Evolutionary conservation across 345 rosid genomes (phyloP).

Genomic region (Citrus mangshanensis): DNA sequence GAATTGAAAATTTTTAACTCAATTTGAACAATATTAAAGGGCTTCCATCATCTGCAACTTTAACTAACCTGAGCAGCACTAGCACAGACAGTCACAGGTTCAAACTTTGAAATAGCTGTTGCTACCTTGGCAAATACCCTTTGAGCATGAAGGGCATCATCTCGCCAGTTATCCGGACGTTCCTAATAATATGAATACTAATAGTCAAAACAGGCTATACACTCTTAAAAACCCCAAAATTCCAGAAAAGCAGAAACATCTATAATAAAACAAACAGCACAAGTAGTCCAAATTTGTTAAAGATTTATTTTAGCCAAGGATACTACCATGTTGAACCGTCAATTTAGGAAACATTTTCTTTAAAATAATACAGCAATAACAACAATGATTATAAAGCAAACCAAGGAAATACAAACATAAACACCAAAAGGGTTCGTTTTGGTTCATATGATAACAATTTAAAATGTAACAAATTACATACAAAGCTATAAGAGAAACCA

Average conservation of each 20-base stretch:
- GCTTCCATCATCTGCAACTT: slow-evolving; percentile 6
- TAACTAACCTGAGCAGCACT: slow-evolving; percentile 68
- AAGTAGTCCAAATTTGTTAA: background rate
- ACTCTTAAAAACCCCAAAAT: background rate
- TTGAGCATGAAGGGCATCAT: slow-evolving; percentile 60
- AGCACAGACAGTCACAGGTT: slow-evolving; percentile 89
- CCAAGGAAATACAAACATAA: background rate
- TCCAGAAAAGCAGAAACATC: background rate
- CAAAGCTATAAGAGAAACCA: background rate
- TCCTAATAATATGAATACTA: slow-evolving; percentile 44
- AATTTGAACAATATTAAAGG: slow-evolving; percentile 4
- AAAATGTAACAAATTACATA: background rate
- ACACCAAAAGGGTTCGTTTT: background rate
- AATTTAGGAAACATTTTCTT: background rate
- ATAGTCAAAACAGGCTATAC: background rate
- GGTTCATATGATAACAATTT: background rate
- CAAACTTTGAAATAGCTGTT: slow-evolving; percentile 70
- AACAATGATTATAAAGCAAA: background rate
- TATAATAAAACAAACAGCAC: background rate
- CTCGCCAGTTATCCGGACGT: slow-evolving; percentile 90
- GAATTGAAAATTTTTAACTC: background rate
- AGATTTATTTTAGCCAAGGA: background rate
- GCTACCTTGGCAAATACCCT: slow-evolving; percentile 61
- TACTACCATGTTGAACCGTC: background rate
- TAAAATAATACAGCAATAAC: background rate